phyloP scores from a whole-genome alignment of 1,284 basidiomycete genomes.

The Cutaneotrichosporon sp. region DNA sequence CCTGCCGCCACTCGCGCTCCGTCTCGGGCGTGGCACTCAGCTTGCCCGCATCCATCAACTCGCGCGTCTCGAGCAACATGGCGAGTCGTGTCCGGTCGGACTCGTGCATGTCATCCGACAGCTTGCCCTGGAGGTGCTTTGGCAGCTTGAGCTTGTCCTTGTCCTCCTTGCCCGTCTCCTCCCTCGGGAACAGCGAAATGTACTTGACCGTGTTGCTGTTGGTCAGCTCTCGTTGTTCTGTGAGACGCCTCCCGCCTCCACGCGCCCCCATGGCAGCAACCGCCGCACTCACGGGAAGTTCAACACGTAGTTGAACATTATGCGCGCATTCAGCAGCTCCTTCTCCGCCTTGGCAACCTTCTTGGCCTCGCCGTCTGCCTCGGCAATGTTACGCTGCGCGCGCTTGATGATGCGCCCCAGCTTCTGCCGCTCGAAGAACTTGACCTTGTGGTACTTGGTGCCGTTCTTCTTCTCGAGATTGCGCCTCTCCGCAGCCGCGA shows the following conservation, averaged over 20 bases:
- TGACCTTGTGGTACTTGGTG: conserved; percentile 76
- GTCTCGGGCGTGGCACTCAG: conserved; percentile 65
- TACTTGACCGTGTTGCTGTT: conserved; percentile 76
- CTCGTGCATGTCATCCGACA: conserved; percentile 37
- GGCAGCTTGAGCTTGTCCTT: conserved; percentile 39
- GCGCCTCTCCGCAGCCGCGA: conserved; percentile 62
- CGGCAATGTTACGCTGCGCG: conserved; percentile 60
- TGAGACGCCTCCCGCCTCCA: neutral
- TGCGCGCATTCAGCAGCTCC: conserved; percentile 63
- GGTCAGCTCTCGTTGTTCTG: neutral
- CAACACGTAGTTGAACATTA: conserved; percentile 78
- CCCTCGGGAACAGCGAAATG: conserved; percentile 72
- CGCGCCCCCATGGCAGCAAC: too few species aligned
- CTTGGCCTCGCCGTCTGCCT: conserved; percentile 50
- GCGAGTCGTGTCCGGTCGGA: conserved; percentile 63
- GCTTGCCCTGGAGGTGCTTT: conserved; percentile 56
- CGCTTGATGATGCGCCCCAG: conserved; percentile 69
- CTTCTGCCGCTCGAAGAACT: conserved; percentile 88
- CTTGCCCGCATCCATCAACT: conserved; percentile 66
- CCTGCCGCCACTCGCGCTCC: conserved; percentile 4
- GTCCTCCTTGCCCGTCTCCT: conserved; percentile 15
- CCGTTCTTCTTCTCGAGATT: conserved; percentile 72
- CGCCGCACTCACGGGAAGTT: conserved; percentile 58
- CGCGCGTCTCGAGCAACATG: conserved; percentile 63
- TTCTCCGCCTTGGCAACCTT: conserved; percentile 52